A percentile compares a stretch with the other conserved stretches of the same genome.
phyloP scores from a whole-genome alignment of 2,329 filamentous ascomycete genomes.

The Scedosporium boydii region DNA sequence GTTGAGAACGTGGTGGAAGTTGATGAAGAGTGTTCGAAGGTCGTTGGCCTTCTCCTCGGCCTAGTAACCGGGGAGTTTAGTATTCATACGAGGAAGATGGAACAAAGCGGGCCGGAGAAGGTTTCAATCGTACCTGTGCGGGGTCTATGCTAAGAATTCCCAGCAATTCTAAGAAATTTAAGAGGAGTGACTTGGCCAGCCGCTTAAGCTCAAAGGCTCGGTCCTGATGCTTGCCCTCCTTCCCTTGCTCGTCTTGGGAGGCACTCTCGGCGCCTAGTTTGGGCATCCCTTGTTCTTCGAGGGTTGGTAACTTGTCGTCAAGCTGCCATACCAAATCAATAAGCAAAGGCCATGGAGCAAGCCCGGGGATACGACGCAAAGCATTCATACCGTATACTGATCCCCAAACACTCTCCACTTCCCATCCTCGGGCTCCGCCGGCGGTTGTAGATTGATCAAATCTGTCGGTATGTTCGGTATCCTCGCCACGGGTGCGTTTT shows the following conservation, averaged over 20 bases:
- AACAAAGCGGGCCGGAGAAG: background rate
- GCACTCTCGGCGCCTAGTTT: slow-evolving; percentile 44
- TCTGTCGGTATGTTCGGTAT: slow-evolving; percentile 52
- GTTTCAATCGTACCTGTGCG: slow-evolving; percentile 29
- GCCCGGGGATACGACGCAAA: background rate
- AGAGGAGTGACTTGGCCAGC: slow-evolving; percentile 71
- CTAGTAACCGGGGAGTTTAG: slow-evolving; percentile 22
- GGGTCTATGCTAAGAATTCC: slow-evolving; percentile 63
- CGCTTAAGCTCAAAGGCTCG: slow-evolving; percentile 62
- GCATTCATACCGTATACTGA: slow-evolving; percentile 39
- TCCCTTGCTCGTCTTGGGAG: slow-evolving; percentile 25
- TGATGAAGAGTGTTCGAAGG: slow-evolving; percentile 73
- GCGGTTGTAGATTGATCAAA: slow-evolving; percentile 71
- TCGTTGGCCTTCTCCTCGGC: slow-evolving; percentile 67
- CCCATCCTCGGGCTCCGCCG: slow-evolving; percentile 60
- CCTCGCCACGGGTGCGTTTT: background rate
- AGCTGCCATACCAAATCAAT: slow-evolving; percentile 25
- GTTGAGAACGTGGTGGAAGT: slow-evolving; percentile 89
- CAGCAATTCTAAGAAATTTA: slow-evolving; percentile 81
- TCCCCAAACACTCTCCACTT: slow-evolving; percentile 68
- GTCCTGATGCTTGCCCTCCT: slow-evolving; percentile 48
- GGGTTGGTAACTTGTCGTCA: slow-evolving; percentile 52
- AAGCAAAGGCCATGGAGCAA: background rate
- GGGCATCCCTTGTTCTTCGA: slow-evolving; percentile 61
- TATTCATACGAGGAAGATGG: slow-evolving; percentile 1